phyloP scores from a whole-genome alignment of 306 rosid genomes.

The Sindora glabra region DNA sequence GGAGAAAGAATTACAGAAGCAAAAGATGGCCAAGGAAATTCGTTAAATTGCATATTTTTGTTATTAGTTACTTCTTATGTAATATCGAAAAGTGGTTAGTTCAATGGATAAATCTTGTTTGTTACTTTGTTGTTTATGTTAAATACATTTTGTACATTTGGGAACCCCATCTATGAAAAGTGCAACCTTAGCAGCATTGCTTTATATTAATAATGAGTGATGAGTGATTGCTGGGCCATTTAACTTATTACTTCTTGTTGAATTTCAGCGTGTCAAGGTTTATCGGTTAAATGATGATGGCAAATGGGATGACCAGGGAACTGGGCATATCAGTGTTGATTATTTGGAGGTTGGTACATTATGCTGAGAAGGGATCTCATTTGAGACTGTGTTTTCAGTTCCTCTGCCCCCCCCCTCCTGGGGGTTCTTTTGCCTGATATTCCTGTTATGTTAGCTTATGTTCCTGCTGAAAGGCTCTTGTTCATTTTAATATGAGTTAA shows the following conservation, averaged over 20 bases:
- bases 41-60: no score
- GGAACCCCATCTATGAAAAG: not conserved
- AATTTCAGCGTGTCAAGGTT: conserved; percentile 90
- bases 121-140: not conserved
- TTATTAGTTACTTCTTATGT: no score
- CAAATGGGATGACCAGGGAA: conserved; percentile 99
- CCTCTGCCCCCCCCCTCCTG: no score
- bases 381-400: no score
- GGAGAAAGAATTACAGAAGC: no score
- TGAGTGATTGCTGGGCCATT: conserved; percentile 1
- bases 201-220: no score
- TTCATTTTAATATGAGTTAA: no score
- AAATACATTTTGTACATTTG: not conserved
- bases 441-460: conserved; percentile 4
- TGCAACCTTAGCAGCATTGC: not conserved
- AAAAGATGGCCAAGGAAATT: no score
- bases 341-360: conserved; percentile 69
- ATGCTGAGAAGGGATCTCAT: conserved; percentile 12
- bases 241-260: conserved; percentile 11
- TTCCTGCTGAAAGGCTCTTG: not conserved
- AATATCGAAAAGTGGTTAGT: not conserved
- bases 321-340: conserved; percentile 86
- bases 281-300: conserved; percentile 91
- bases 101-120: not conserved
- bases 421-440: no score